Base-by-base conservation (phyloP, 306 rosid genomes). In the Gynostemma pentaphyllum region DNA sequence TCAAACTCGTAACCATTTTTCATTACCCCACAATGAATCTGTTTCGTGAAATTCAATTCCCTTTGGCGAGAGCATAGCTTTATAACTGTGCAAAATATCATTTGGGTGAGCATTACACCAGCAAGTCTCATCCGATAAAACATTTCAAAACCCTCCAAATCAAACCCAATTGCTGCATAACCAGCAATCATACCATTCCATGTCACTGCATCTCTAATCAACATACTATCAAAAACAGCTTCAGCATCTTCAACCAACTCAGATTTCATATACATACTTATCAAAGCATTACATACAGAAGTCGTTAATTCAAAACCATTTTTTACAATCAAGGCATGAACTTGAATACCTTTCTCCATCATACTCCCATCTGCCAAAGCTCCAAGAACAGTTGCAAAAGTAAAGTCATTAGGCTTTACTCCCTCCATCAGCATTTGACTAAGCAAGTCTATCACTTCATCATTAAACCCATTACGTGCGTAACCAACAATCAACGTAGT, bases 171-270 rank as follows among this genome's bases (percentile, higher is more conserved):
- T 15, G 62, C 64, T 45, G 82, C 82, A n/a, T 75, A 77, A 21
- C 89, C 97, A 5, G 87, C 76, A 71, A 85, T 73, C 83, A 90
- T 78, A 62, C 90, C 71, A 45, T 83, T 90, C 97, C 96, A 87
- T 36, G 91, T 80, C 70, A 90, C 87, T 18, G 70, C 73, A 72
- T 85, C 78, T 75, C 72, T 87, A 50, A 36, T 42, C 56, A 72
- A 70, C 87, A 85, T 70, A 50, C 68, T 21, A 71, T 80, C 79
- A 67, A 90, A 90, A 74, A 90, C 70, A 42, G 65, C 75, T 75
- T 73, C 79, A 41, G 88, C 95, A 64, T 80, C 83, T 42, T 71
- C 70, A 39, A 83, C 68, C 70, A 76, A 68, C 63, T 90, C 87
- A 19, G 80, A 78, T 75, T 82, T 83, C 24, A 88, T 71, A 77